phyloP scores from a whole-genome alignment of 805 yeast genomes.

The Pichia manshurica region DNA sequence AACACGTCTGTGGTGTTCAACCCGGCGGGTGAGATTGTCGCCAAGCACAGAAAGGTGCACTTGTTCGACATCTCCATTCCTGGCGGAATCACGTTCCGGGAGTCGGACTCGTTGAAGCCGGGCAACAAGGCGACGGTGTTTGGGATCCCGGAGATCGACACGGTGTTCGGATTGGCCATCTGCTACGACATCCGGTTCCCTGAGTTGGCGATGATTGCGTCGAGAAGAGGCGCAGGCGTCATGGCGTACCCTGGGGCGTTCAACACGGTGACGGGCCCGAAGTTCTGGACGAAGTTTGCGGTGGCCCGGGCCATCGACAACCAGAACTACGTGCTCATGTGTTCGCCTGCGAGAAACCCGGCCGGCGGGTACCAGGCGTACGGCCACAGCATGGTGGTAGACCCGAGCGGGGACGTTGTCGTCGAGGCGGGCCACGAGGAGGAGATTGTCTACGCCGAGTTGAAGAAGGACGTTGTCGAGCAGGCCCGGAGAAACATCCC shows the following conservation, averaged over 20 bases:
- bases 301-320: conserved; percentile 72
- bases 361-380: conserved; percentile 55
- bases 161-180: conserved; percentile 73
- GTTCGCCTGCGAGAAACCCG: conserved; percentile 82
- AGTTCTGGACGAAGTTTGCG: conserved; percentile 76
- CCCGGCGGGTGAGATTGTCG: conserved; percentile 69
- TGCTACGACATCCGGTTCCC: conserved; percentile 82
- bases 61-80: conserved; percentile 91
- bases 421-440: conserved; percentile 78
- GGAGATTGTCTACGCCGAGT: conserved; percentile 66
- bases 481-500: conserved; percentile 64
- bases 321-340: conserved; percentile 64
- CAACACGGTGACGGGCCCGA: conserved; percentile 78
- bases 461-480: conserved; percentile 55
- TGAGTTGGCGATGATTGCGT: conserved; percentile 65
- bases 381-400: conserved; percentile 61
- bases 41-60: conserved; percentile 87
- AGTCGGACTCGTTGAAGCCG: conserved; percentile 65
- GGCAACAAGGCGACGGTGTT: conserved; percentile 81
- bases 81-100: conserved; percentile 82
- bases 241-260: conserved; percentile 83
- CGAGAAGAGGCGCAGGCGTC: conserved; percentile 63
- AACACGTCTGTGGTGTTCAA: conserved; percentile 72
- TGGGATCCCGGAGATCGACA: conserved; percentile 55
- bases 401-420: conserved; percentile 54